Conservation (phyloP, 2,329 filamentous ascomycete genomes). For the Acrodontium crateriforme region DNA sequence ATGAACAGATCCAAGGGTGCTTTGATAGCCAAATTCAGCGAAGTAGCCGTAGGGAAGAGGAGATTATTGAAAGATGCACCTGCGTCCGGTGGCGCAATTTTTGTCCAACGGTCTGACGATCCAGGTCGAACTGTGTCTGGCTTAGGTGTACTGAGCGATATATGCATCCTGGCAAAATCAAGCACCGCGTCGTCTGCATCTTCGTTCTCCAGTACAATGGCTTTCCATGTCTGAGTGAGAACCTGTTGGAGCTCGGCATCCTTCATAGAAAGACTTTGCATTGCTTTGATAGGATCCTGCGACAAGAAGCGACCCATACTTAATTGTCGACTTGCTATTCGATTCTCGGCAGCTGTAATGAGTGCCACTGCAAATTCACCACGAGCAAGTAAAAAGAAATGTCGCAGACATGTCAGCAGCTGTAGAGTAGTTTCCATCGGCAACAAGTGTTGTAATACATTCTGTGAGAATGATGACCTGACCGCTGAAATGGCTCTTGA, state of each 20-base stretch:
- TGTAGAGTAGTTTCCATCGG: slow-evolving; percentile 66
- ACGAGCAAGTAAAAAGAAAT: slow-evolving; percentile 75
- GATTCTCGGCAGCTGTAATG: slow-evolving; percentile 71
- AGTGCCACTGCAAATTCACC: slow-evolving; percentile 86
- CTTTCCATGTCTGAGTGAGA: slow-evolving; percentile 63
- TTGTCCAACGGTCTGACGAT: slow-evolving; percentile 25
- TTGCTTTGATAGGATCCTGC: slow-evolving; percentile 35
- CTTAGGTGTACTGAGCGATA: slow-evolving; percentile 53
- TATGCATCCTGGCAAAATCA: slow-evolving; percentile 64
- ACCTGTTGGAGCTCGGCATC: slow-evolving; percentile 74
- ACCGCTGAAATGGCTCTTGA: slow-evolving; percentile 62
- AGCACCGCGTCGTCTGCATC: slow-evolving; percentile 60
- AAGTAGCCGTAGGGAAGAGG: slow-evolving; percentile 63
- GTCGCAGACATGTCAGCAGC: slow-evolving; percentile 60
- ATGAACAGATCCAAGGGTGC: slow-evolving; percentile 82
- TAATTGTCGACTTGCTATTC: slow-evolving; percentile 59
- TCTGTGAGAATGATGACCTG: slow-evolving; percentile 67
- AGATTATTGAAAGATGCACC: slow-evolving; percentile 59
- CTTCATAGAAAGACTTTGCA: slow-evolving; percentile 58
- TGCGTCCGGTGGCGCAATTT: slow-evolving; percentile 27
- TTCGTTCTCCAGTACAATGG: slow-evolving; percentile 64
- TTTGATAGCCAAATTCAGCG: slow-evolving; percentile 56
- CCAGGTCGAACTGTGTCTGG: slow-evolving; percentile 21
- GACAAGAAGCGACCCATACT: slow-evolving; percentile 39
- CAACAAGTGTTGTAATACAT: slow-evolving; percentile 67